These are phyloP conservation scores for Mercurialis annua DNA, from an alignment of 345 rosid species.

Conservation along the genomic window DNA sequence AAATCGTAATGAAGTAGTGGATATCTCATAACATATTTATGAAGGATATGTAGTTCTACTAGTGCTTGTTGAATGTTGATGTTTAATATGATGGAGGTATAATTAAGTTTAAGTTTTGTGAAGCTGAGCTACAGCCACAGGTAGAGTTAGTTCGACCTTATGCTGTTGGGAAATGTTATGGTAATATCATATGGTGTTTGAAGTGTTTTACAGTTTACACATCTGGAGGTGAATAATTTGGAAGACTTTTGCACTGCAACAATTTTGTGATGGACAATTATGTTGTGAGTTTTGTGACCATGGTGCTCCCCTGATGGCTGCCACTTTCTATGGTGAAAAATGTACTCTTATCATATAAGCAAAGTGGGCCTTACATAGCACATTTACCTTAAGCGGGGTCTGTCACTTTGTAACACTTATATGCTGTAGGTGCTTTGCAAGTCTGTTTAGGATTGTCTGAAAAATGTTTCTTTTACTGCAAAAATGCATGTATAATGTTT, in stretches of 20 bases:
- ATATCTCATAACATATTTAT: neutral
- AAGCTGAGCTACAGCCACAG: too few relatives aligned
- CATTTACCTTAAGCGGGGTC: too few relatives aligned
- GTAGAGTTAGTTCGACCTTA: too few relatives aligned
- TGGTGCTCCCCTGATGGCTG: neutral
- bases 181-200: neutral
- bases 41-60: neutral
- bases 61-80: neutral
- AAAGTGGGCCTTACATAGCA: neutral
- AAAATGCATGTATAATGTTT: neutral
- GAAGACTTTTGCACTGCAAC: neutral
- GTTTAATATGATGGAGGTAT: neutral
- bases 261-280: neutral
- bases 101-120: too few relatives aligned
- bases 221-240: neutral
- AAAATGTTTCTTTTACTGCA: neutral
- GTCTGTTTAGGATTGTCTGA: neutral
- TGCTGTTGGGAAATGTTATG: neutral
- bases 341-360: neutral
- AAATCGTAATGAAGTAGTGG: neutral
- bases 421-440: neutral
- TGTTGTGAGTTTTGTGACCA: neutral
- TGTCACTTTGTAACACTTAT: neutral
- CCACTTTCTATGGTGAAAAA: neutral
- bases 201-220: neutral